A percentile compares a stretch with the other conserved stretches of the same genome.
These are phyloP conservation scores for Syzygium aromaticum DNA, from an alignment of 345 rosid species.

Conservation along the genomic window DNA sequence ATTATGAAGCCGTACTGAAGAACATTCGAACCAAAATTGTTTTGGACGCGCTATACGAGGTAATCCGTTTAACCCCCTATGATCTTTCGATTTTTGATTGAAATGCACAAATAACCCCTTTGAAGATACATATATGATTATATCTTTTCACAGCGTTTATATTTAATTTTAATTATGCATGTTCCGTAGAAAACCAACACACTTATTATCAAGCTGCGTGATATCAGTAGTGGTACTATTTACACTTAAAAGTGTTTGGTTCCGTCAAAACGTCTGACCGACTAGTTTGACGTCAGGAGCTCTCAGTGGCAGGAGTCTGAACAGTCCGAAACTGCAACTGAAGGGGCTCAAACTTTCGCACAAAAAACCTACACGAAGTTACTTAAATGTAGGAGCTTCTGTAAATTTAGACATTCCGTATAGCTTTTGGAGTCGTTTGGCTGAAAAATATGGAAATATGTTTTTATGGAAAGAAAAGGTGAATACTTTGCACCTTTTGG, in stretches of 20 bases:
- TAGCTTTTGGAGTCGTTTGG: slow-evolving; percentile 76
- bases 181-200: background rate
- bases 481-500: background rate
- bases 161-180: no score
- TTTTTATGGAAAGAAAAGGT: slow-evolving; percentile 86
- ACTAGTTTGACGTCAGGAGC: background rate
- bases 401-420: slow-evolving; percentile 80
- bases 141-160: no score
- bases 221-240: background rate
- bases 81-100: no score
- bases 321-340: background rate
- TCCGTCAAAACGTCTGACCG: background rate
- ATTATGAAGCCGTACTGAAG: no score
- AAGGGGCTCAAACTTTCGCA: background rate
- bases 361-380: background rate
- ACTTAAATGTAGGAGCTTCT: slow-evolving; percentile 45
- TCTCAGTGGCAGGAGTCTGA: background rate
- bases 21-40: no score
- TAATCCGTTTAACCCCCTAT: no score
- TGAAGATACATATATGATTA: no score
- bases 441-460: slow-evolving; percentile 42
- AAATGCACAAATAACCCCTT: no score
- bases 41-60: no score
- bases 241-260: background rate
- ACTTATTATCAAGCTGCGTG: background rate